Percentiles rank a stretch among this genome's conserved stretches.
Conservation (phyloP, 176 grass and related monocot genomes). For the Saccharum officinarum region DNA sequence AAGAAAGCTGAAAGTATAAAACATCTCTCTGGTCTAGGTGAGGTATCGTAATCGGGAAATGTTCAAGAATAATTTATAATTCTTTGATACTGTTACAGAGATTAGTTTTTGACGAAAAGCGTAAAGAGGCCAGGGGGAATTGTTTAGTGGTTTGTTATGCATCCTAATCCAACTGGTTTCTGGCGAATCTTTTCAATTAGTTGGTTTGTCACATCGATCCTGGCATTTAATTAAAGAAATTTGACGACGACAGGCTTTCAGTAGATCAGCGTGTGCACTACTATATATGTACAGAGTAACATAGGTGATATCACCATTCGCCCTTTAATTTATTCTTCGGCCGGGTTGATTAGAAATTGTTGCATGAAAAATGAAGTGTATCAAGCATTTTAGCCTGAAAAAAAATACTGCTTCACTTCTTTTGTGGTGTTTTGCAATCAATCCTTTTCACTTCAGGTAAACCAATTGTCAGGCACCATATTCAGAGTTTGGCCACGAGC, state of each 20-base stretch:
- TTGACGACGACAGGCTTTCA: background rate
- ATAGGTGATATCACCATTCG: background rate
- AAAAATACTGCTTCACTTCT: background rate
- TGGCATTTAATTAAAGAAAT: constrained; percentile 19
- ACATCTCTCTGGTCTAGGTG: background rate
- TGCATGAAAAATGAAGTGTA: background rate
- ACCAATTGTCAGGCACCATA: background rate
- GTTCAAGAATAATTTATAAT: background rate
- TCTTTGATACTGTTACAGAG: background rate
- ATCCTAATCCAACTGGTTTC: constrained; percentile 35
- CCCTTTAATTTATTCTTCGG: background rate
- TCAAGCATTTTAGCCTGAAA: background rate
- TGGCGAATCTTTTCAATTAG: constrained; percentile 35
- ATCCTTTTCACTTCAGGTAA: background rate
- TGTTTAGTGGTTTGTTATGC: constrained; percentile 22
- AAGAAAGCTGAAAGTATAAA: background rate
- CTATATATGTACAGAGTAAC: background rate
- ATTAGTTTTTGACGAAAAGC: background rate
- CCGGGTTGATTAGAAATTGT: background rate
- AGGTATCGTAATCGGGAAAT: background rate
- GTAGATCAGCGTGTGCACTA: background rate
- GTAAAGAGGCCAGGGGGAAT: background rate
- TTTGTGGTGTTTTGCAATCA: background rate
- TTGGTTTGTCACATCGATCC: constrained; percentile 42
- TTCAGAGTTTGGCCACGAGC: background rate